Percentiles rank a stretch among this genome's conserved stretches.
Conservation (phyloP, 1,139 yeast species). For the Lodderomyces jiufengensis region DNA sequence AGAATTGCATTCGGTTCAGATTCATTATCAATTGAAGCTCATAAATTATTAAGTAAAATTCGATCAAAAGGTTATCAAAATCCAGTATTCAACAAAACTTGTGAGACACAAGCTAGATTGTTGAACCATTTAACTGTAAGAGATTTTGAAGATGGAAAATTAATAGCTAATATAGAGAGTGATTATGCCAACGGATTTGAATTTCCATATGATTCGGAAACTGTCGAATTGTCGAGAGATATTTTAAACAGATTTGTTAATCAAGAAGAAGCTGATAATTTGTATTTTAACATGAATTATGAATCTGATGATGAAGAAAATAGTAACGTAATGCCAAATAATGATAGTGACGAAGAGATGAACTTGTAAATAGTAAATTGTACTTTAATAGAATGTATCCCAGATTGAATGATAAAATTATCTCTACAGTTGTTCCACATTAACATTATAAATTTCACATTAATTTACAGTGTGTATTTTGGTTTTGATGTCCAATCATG, state of each 20-base stretch:
- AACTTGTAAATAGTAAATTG: conserved; percentile 2
- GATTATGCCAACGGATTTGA: conserved; percentile 57
- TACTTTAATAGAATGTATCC: too few species aligned
- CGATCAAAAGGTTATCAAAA: conserved; percentile 21
- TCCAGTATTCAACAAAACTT: conserved; percentile 38
- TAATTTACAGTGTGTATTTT: conserved; percentile 14
- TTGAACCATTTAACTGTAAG: conserved; percentile 27
- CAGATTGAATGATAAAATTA: neutral
- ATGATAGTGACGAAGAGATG: neutral
- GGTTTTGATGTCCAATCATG: conserved; percentile 7
- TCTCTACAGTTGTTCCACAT: conserved; percentile 1
- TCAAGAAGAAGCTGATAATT: conserved; percentile 75
- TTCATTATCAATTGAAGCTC: conserved; percentile 35
- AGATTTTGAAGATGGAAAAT: conserved; percentile 11
- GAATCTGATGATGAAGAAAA: conserved; percentile 16
- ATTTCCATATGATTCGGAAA: conserved; percentile 58
- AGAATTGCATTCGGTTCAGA: conserved; percentile 56
- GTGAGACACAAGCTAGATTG: conserved; percentile 42
- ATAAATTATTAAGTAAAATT: conserved; percentile 26
- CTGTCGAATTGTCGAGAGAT: conserved; percentile 68
- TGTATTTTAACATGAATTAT: conserved; percentile 62
- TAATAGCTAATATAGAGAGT: conserved; percentile 32
- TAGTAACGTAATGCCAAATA: conserved; percentile 19
- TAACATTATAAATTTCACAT: conserved; percentile 5
- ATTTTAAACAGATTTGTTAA: conserved; percentile 67